A percentile compares a stretch with the other conserved stretches of the same genome.
Evolutionary conservation across 2,329 filamentous ascomycete species (phyloP).

Genomic region (Trichoderma polysporum): DNA sequence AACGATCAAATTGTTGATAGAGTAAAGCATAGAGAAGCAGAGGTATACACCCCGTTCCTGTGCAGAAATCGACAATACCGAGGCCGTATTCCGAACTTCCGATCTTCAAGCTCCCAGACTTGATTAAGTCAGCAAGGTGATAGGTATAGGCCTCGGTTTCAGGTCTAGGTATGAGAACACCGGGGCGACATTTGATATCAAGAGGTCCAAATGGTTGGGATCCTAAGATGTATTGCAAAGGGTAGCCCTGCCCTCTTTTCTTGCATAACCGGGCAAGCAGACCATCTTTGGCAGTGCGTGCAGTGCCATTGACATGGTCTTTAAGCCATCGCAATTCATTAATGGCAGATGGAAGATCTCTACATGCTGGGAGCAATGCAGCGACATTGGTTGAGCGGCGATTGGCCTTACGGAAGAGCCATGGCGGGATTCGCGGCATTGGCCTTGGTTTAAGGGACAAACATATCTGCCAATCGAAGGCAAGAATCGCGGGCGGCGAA

Average conservation of each 20-base stretch:
- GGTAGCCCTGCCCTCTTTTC: conserved; percentile 60
- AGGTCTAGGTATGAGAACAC: conserved; percentile 82
- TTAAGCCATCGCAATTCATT: conserved; percentile 74
- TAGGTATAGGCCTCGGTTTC: conserved; percentile 71
- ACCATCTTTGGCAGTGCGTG: conserved; percentile 18
- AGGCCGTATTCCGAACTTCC: conserved; percentile 37
- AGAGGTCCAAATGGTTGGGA: conserved; percentile 84
- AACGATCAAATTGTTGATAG: conserved; percentile 35
- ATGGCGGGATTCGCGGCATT: conserved; percentile 65
- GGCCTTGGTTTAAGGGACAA: not conserved
- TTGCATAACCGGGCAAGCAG: conserved; percentile 45
- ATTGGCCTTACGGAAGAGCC: conserved; percentile 55
- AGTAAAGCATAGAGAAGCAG: conserved; percentile 70
- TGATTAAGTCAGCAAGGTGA: conserved; percentile 52
- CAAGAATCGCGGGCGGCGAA: not conserved
- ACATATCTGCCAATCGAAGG: not conserved
- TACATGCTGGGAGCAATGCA: conserved; percentile 62
- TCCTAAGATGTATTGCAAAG: conserved; percentile 86
- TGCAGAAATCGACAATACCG: conserved; percentile 80
- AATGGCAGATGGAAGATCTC: conserved; percentile 60
- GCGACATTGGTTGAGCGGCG: conserved; percentile 56
- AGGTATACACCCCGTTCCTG: conserved; percentile 87
- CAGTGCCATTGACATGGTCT: conserved; percentile 51
- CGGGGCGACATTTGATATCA: conserved; percentile 71
- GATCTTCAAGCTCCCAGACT: conserved; percentile 23